Conservation (phyloP, 169 alveolate genomes). For the Cryptosporidium ryanae region DNA sequence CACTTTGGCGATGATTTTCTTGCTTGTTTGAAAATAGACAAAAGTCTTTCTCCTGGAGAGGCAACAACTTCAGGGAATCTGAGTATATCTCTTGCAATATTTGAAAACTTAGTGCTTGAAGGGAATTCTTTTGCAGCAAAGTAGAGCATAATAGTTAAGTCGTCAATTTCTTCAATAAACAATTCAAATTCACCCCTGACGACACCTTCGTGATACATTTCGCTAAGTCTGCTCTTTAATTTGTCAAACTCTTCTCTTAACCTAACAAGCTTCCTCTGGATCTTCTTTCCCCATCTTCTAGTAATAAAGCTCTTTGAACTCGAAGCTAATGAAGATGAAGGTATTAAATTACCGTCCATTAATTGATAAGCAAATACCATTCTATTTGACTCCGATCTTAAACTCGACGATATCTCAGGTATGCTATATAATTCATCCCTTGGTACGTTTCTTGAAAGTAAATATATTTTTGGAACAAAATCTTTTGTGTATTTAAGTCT, state of each 20-base stretch:
- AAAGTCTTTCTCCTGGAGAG: constrained; percentile 34
- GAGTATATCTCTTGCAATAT: constrained; percentile 37
- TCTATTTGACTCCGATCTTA: constrained; percentile 44
- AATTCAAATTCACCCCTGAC: constrained; percentile 39
- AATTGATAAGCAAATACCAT: constrained; percentile 40
- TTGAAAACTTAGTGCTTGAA: not conserved
- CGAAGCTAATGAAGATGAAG: constrained; percentile 33
- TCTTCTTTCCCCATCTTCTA: constrained; percentile 59
- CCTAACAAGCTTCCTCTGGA: constrained; percentile 3
- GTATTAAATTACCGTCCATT: constrained; percentile 29
- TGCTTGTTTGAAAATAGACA: constrained; percentile 16
- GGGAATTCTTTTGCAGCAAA: constrained; percentile 48
- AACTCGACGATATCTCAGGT: constrained; percentile 40
- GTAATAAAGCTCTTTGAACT: constrained; percentile 43
- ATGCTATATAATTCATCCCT: constrained; percentile 6
- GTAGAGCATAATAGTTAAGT: constrained; percentile 59
- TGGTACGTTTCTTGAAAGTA: constrained; percentile 44
- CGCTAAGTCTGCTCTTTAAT: constrained; percentile 25
- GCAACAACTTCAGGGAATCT: constrained; percentile 71
- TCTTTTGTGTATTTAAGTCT: constrained; percentile 37
- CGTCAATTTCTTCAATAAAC: constrained; percentile 55
- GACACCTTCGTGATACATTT: constrained; percentile 53
- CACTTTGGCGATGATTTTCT: not conserved
- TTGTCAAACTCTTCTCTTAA: constrained; percentile 15
- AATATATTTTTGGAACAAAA: constrained; percentile 32